Base-by-base conservation (phyloP, 108 stramenopile species). In the Nitzschia sp. region DNA sequence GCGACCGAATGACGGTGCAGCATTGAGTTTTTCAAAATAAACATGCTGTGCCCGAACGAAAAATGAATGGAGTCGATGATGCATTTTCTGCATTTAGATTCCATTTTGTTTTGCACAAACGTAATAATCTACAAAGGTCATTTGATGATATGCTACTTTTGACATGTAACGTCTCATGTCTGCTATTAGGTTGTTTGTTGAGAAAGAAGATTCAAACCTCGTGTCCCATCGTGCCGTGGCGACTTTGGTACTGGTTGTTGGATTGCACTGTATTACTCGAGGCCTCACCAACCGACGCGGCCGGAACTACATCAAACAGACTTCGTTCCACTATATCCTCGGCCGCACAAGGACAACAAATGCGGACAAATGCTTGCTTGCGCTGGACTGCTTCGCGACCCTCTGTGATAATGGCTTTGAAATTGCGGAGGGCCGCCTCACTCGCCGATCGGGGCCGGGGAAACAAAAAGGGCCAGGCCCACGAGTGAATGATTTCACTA, bases 351-450 rank as follows among this genome's bases (percentile, higher is more conserved):
- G 34, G 35, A 33, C 34, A 58, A 9, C 24, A 61, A 9, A 3
- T 0, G 17, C 59, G 15, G 21, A 62, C 35, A 23, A 13, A 42
- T 36, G 24, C 26, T 60, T 51, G 46, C 1, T 51, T 59, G 0
- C 70, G 56, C 1, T 25, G 61, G 2, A 54, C 38, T 18, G 49
- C 55, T 26, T 66, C 72, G 30, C 66, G 57, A 32, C 77, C 77
- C 59, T 78, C 77, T 19, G 66, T 78, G 19, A 78, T 65, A 28
- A 78, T 78, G 54, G 38, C 29, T 24, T 66, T 78, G 45, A 78
- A 78, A 68, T 54, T 78, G 15, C 77, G 71, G 17, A 78, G 46
- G 0, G 77, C 71, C 18, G 48, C 30, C 0, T 78, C 77, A 38
- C 68, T 68, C 3, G 65, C 71, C 1, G n/a, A 32, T 18, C 77